Base-by-base conservation (phyloP, 164 flowering plant species). In the Magnolia changhungtana region DNA sequence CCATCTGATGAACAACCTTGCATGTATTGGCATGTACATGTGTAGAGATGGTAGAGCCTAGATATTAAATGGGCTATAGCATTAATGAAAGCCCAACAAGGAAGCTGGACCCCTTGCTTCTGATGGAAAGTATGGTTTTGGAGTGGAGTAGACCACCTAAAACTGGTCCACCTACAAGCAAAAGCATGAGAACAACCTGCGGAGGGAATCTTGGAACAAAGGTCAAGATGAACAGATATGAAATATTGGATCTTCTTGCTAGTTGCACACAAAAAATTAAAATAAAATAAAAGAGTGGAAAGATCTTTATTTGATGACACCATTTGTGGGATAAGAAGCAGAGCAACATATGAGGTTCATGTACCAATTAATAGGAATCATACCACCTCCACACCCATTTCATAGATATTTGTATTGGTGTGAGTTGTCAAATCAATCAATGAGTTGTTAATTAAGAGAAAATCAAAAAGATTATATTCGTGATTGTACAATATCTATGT, bases 311-410 rank as follows among this genome's bases (percentile, higher is more conserved):
- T 24, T 1, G 29, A 65, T 24, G 9, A 21, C 2, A 23, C 14
- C 13, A 3, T 14, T 13, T 23, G 16, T 70, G 76, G 79, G 71
- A 78, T 73, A 79, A 79, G 75, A 80, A 77, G 82, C 55, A 74
- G 78, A 78, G 69, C 76, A 51, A 81, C 24, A 59, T 59, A 71
- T 77, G 74, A 68, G 71, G 78, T 72, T 69, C 77, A 63, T 50
- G 20, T 67, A 76, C 76, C 71, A 69, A 71, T 74, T 72, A 75
- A 73, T 81, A 4, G 55, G 63, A 68, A 69, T 72, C 52, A 29
- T 71, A 64, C 13, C 18, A 63, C 19, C 19, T 63, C 8, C 9
- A 63, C 21, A 7, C 65, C 65, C 19, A 63, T 13, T 63, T 7
- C 65, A 63, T n/a, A n/a, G 8, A 1, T 18, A 63, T 63, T n/a